Percentiles rank a stretch among this genome's conserved stretches.
phyloP scores from a whole-genome alignment of 2,329 filamentous ascomycete species.

The Apiospora rasikravindrae region DNA sequence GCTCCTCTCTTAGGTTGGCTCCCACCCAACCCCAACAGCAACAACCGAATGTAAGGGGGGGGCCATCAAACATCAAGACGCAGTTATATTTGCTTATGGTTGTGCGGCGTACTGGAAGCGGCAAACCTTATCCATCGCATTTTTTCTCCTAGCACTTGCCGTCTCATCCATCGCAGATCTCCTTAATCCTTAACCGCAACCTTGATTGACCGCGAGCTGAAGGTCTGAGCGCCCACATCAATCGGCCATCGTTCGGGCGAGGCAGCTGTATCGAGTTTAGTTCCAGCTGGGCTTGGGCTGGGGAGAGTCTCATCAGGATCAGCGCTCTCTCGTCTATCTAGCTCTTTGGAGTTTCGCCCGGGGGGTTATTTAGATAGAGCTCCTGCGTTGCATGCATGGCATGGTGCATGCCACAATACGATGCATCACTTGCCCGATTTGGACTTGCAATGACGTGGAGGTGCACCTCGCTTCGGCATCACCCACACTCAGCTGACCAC shows the following conservation, averaged over 20 bases:
- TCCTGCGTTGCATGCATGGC: background rate
- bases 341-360: background rate
- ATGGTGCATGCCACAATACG: background rate
- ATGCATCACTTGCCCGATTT: constrained; percentile 7
- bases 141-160: background rate
- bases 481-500: background rate
- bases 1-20: background rate
- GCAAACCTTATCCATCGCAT: background rate
- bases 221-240: background rate
- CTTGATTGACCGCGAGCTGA: too few species aligned
- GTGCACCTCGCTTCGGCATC: background rate
- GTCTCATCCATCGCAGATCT: constrained; percentile 2
- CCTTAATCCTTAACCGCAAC: too few species aligned
- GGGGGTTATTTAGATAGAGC: background rate
- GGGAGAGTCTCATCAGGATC: background rate
- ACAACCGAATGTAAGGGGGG: background rate
- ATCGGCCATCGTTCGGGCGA: background rate
- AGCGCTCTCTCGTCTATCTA: background rate
- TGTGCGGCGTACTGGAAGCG: background rate
- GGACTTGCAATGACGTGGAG: background rate
- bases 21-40: background rate
- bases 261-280: constrained; percentile 15
- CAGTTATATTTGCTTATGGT: background rate
- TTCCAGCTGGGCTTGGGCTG: background rate
- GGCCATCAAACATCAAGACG: too few species aligned